Conservation (phyloP, 2,329 filamentous ascomycete genomes). For the Truncatella angustata region DNA sequence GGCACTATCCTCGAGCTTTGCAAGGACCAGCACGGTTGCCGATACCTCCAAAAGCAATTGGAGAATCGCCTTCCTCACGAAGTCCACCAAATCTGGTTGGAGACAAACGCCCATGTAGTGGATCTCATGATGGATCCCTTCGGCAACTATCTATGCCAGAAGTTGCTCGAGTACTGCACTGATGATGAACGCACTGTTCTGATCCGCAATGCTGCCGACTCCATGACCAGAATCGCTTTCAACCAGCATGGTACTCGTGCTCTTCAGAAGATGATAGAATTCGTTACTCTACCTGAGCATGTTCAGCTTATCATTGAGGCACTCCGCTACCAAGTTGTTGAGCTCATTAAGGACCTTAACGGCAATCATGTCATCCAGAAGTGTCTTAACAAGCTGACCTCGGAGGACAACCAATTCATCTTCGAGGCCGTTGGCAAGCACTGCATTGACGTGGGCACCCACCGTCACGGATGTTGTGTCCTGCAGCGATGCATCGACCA, state of each 20-base stretch:
- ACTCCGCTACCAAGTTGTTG: conserved; percentile 79
- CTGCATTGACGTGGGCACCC: conserved; percentile 89
- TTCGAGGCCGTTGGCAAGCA: conserved; percentile 88
- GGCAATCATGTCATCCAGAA: conserved; percentile 99
- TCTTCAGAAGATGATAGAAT: conserved; percentile 99
- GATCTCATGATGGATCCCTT: conserved; percentile 99
- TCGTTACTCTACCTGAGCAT: conserved; percentile 82
- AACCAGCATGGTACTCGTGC: conserved; percentile 97
- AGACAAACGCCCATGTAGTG: conserved; percentile 90
- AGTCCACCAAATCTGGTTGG: conserved; percentile 88
- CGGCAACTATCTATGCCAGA: conserved; percentile 98
- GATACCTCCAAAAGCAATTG: conserved; percentile 94
- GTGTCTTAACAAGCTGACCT: conserved; percentile 89
- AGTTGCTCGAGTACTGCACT: conserved; percentile 91
- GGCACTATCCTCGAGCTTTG: conserved; percentile 87
- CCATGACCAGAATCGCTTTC: conserved; percentile 89
- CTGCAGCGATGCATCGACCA: conserved; percentile 98
- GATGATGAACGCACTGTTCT: conserved; percentile 92
- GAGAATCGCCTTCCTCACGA: conserved; percentile 84
- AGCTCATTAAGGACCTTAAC: conserved; percentile 94
- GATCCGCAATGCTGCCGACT: conserved; percentile 82
- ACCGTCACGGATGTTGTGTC: conserved; percentile 96
- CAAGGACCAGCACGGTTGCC: conserved; percentile 97
- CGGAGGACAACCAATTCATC: conserved; percentile 89
- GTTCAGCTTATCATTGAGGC: conserved; percentile 85